A percentile compares a stretch with the other conserved stretches of the same genome.
phyloP scores from a whole-genome alignment of 441 rosid species.

The Pelargonium australe region DNA sequence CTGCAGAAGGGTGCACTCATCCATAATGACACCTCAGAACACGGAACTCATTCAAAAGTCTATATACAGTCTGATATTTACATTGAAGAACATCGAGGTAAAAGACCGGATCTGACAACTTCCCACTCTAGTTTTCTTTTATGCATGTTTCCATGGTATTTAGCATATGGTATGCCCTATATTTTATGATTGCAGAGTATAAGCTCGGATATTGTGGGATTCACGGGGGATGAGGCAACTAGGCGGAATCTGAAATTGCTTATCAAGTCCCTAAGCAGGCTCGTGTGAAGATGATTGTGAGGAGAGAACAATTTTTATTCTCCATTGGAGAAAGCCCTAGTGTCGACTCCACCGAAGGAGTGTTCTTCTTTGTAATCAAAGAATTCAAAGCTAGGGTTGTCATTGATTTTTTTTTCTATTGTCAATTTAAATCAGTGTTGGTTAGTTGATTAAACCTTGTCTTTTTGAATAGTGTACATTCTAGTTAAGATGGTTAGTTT shows the following conservation, averaged over 20 bases:
- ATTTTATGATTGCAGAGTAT: slow-evolving; percentile 50
- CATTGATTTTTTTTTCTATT: no score
- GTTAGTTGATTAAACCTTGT: no score
- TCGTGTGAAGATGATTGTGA: slow-evolving; percentile 53
- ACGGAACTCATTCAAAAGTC: slow-evolving; percentile 79
- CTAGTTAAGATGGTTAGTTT: no score
- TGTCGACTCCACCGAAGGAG: no score
- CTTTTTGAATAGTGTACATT: no score
- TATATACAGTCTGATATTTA: slow-evolving; percentile 65
- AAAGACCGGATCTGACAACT: slow-evolving; percentile 7
- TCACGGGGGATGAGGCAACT: slow-evolving; percentile 86
- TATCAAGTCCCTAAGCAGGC: slow-evolving; percentile 86
- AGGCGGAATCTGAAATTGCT: slow-evolving; percentile 72
- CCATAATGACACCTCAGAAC: slow-evolving; percentile 86
- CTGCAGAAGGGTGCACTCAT: slow-evolving; percentile 64
- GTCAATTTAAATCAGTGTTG: no score
- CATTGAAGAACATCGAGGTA: slow-evolving; percentile 92
- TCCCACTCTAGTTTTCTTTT: not conserved
- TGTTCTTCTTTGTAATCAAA: no score
- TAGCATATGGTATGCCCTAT: no score
- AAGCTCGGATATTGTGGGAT: slow-evolving; percentile 88
- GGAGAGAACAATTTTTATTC: no score
- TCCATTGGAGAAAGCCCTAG: no score
- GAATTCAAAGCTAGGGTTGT: no score
- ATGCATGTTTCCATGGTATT: no score